Base-by-base conservation (phyloP, 2,329 filamentous ascomycete genomes). In the Penicillium sp. region DNA sequence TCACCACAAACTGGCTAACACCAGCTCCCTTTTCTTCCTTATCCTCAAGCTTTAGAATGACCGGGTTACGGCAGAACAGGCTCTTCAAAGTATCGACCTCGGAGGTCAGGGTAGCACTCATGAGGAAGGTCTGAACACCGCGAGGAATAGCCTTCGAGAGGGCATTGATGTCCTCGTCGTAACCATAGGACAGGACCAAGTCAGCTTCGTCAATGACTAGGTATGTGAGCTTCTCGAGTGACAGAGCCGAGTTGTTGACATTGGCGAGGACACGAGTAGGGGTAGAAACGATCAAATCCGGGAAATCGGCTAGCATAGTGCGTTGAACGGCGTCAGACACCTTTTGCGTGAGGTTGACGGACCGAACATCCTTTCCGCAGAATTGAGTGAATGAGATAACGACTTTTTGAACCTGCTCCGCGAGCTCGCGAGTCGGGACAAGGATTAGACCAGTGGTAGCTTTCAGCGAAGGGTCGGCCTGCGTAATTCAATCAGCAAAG, bases 181-280 rank as follows among this genome's bases (percentile, higher is more conserved):
- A 96, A 45, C 92, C 94, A 68, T 97, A 99, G 4, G 90, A 95
- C 51, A 97, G 78, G 6, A 99, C 88, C 57, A 99, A 74, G 68
- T 99, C 94, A 2, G 93, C 92, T 75, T 99, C 94, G 70, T 99
- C 94, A 48, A 99, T 85, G 0, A 97, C 89, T 15, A 97, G 76
- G 59, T 91, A 85, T 29, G 84, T 82, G 21, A 99, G 79, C 44
- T 83, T 81, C 15, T 86, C 82, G 29, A 95, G 76, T 1, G 85
- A 84, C 45, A 97, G 76, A 0, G 86, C 82, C 10, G 85, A 84
- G 46, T 79, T 85, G 66, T 88, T 89, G 65, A 95, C 80, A 65
- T 93, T 91, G 53, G 87, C 80, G 65, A 87, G 87, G 13, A 89
- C 90, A 64, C 90, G 82, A n/a, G 89, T 85, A 0, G 94, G 94